Conservation (phyloP, 371 early-diverging fungal species). For the Saksenaea oblongispora region DNA sequence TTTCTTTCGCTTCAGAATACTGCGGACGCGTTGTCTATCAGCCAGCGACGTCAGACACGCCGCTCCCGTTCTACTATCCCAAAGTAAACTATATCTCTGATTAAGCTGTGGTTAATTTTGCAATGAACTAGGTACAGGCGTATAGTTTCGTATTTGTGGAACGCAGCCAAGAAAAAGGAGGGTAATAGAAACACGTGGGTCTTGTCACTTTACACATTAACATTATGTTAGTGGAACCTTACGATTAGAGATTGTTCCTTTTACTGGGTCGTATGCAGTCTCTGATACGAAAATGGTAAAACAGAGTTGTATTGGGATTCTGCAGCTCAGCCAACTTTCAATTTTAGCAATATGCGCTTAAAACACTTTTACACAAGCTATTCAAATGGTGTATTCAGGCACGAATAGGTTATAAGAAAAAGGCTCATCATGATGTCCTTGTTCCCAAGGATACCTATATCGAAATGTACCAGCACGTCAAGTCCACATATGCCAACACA, state of each 20-base stretch:
- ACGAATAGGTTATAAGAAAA: slow-evolving; percentile 74
- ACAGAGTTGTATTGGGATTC: not conserved
- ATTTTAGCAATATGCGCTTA: slow-evolving; percentile 61
- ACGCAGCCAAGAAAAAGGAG: not conserved
- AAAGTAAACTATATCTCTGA: slow-evolving; percentile 50
- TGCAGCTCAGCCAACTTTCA: slow-evolving; percentile 7
- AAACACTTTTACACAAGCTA: slow-evolving; percentile 65
- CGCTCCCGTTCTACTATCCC: slow-evolving; percentile 77
- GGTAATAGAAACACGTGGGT: slow-evolving; percentile 1
- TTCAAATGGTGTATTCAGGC: slow-evolving; percentile 81
- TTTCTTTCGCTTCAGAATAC: slow-evolving; percentile 4
- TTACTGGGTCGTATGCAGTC: slow-evolving; percentile 11
- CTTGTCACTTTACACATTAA: not conserved
- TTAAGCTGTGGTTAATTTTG: slow-evolving; percentile 9
- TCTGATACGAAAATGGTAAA: slow-evolving; percentile 55
- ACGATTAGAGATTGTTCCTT: slow-evolving; percentile 36
- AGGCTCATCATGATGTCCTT: slow-evolving; percentile 69
- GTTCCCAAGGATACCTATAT: slow-evolving; percentile 70
- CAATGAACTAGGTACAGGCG: slow-evolving; percentile 31
- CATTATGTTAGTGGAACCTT: slow-evolving; percentile 18
- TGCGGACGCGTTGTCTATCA: slow-evolving; percentile 25
- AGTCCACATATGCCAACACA: slow-evolving; percentile 63
- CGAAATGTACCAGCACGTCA: slow-evolving; percentile 62
- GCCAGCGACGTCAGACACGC: slow-evolving; percentile 9
- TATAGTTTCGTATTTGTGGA: slow-evolving; percentile 42